Percentiles rank a stretch among this genome's conserved stretches.
Evolutionary conservation across 768 basidiomycete genomes (phyloP).

Genomic region (Fibroporia radiculosa): DNA sequence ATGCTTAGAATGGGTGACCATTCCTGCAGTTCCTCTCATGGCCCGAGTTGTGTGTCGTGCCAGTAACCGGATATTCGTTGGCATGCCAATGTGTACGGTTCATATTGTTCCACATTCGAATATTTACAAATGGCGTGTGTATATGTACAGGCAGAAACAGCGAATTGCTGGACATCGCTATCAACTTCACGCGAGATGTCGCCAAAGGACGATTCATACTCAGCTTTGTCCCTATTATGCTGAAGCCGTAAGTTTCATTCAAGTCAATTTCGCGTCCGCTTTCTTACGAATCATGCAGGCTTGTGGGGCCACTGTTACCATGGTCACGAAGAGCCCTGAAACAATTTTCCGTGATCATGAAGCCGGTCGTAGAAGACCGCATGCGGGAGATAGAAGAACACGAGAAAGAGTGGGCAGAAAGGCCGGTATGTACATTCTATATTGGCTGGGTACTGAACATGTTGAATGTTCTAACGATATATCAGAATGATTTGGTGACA

Average conservation of each 20-base stretch:
- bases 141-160: constrained; percentile 19
- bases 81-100: constrained; percentile 37
- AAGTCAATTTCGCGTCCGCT: neutral
- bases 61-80: constrained; percentile 41
- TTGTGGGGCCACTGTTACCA: constrained; percentile 12
- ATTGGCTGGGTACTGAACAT: neutral
- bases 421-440: constrained; percentile 23
- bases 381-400: constrained; percentile 9
- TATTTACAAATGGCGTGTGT: neutral
- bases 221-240: constrained; percentile 23
- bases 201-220: constrained; percentile 19
- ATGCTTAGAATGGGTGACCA: constrained; percentile 1
- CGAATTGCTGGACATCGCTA: constrained; percentile 21
- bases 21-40: neutral
- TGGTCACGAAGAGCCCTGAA: constrained; percentile 2
- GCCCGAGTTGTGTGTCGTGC: constrained; percentile 30
- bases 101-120: neutral
- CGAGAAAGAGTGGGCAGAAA: constrained; percentile 22
- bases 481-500: constrained; percentile 25
- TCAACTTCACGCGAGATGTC: constrained; percentile 26
- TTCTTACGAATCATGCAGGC: constrained; percentile 6
- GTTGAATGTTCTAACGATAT: neutral
- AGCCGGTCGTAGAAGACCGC: constrained; percentile 26
- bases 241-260: constrained; percentile 23
- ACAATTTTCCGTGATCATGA: constrained; percentile 13